phyloP scores from a whole-genome alignment of 108 stramenopile species.

The Cyclotella sp. region DNA sequence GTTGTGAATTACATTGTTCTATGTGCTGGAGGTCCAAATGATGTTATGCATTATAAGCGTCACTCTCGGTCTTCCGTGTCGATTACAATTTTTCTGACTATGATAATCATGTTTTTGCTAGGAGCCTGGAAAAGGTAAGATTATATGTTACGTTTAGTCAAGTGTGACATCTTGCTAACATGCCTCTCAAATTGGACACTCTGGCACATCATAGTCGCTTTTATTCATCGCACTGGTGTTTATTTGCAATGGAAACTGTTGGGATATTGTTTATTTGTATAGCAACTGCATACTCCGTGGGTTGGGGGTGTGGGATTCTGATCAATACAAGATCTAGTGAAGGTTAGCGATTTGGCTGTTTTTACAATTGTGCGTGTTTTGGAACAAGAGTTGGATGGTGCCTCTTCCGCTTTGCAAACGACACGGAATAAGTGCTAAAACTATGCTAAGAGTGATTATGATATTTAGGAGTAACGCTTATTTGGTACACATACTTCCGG shows the following conservation, averaged over 20 bases:
- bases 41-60: constrained; percentile 3
- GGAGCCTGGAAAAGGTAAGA: constrained; percentile 83
- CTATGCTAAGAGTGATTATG: no score
- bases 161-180: neutral
- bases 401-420: no score
- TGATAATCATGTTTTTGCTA: constrained; percentile 63
- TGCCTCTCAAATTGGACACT: neutral
- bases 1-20: constrained; percentile 6
- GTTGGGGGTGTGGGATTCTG: constrained; percentile 9
- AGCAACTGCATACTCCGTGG: constrained; percentile 59
- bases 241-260: constrained; percentile 67
- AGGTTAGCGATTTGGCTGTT: no score
- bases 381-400: no score
- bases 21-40: constrained; percentile 8
- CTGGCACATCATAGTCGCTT: constrained; percentile 31
- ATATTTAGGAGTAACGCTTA: no score
- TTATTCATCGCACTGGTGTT: constrained; percentile 60
- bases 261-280: constrained; percentile 62
- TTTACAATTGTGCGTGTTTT: no score
- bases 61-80: constrained; percentile 17
- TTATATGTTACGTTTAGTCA: neutral
- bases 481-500: no score
- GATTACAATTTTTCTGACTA: constrained; percentile 39
- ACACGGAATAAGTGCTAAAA: no score
- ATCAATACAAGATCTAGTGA: constrained; percentile 1